A percentile compares a stretch with the other conserved stretches of the same genome.
Conservation (phyloP, 345 rosid species). For the Brassica nigra region DNA sequence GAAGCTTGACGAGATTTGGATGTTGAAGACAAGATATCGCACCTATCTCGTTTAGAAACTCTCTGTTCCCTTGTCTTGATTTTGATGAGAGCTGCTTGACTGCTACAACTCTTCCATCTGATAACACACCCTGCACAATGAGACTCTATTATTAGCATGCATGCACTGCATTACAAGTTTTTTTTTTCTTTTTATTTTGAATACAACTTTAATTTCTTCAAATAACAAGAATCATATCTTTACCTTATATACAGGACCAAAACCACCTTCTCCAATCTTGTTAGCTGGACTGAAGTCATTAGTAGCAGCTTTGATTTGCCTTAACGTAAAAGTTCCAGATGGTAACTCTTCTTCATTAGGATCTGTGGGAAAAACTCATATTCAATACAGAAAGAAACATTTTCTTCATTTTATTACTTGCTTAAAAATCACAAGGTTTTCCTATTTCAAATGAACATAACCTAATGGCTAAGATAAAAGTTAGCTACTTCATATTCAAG, state of each 20-base stretch:
- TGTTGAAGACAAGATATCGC: constrained; percentile 71
- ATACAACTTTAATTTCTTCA: constrained; percentile 12
- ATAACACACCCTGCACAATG: constrained; percentile 48
- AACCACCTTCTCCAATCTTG: constrained; percentile 74
- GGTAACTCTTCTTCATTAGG: constrained; percentile 45
- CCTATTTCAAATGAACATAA: constrained; percentile 12
- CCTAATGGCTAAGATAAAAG: background rate
- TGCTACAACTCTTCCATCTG: constrained; percentile 63
- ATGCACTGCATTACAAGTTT: background rate
- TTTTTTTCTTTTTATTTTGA: too few species aligned
- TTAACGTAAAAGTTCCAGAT: constrained; percentile 51
- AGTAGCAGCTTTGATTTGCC: constrained; percentile 60
- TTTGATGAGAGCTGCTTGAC: constrained; percentile 76
- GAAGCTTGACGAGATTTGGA: constrained; percentile 69
- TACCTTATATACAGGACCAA: constrained; percentile 71
- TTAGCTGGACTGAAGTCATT: constrained; percentile 50
- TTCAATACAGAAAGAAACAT: constrained; percentile 6
- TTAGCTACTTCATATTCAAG: constrained; percentile 1
- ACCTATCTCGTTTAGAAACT: constrained; percentile 69
- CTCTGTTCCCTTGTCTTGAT: constrained; percentile 74
- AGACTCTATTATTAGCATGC: constrained; percentile 3
- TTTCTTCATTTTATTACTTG: constrained; percentile 13
- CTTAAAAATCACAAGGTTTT: background rate
- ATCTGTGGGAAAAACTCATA: constrained; percentile 25
- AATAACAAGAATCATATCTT: constrained; percentile 12